Evolutionary conservation across 352 stramenopile genomes (phyloP), one percentile per base, ranked within the genome.

Genomic region (Globisporangium canariense): DNA sequence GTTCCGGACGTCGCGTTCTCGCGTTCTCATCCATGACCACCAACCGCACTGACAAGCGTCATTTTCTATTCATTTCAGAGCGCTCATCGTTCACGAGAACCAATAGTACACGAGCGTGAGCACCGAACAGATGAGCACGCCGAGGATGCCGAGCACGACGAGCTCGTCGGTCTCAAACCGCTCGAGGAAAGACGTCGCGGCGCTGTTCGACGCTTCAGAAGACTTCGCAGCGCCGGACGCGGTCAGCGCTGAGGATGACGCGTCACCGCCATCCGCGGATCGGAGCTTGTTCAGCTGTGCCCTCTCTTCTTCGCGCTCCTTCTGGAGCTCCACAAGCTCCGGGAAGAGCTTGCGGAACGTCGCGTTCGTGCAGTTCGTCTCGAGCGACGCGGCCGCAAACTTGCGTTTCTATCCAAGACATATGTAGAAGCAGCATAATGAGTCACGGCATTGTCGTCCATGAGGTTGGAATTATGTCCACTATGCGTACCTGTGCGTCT

Each of bases 271-370:
- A 38, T 62, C 53, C 1, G 53, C 34, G 1, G 43, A 20, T 22
- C 46, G 62, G 3, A 81, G 61, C 62, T 81, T 73, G 32, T 65
- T 66, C 32, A 77, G 56, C 14, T 80, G 73, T 38, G 76, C 72
- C 43, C 81, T 66, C 32, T 86, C 77, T 30, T 78, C 74, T 28
- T 84, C 71, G 18, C 77, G 77, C 50, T 85, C 58, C 43, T 82
- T 70, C 51, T 96, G 78, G 47, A 96, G 67, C 50, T 85, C 80
- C 38, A 97, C 88, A 14, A 97, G 77, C 25, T 98, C 84, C 0
- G 92, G 90, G 57, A 98, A 98, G 7, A 97, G 67, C 69, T 90
- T 86, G 52, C 86, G 71, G 65, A 98, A 98, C 0, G 79, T 83
- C 4, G 79, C 71, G 60, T 88, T 90, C 55, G 66, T 77, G 64